Conservation (phyloP, 2,329 filamentous ascomycete genomes). For the Venturiaceae sp. region DNA sequence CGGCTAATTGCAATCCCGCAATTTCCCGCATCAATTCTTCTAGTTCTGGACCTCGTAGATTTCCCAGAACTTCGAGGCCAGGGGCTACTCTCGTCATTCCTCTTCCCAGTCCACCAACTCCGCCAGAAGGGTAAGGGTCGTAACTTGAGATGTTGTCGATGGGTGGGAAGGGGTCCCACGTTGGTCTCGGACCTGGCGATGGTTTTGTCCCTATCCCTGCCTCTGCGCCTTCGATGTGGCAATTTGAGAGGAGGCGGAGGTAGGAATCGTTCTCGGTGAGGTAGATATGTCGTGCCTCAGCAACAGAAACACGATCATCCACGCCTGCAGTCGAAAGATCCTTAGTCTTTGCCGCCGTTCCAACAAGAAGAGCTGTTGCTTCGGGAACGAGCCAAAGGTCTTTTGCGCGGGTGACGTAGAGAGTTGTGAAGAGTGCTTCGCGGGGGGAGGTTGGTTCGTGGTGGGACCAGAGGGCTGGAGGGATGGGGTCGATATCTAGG, state of each 20-base stretch:
- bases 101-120: background rate
- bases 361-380: conserved; percentile 56
- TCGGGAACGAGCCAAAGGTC: conserved; percentile 80
- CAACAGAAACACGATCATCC: conserved; percentile 23
- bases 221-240: background rate
- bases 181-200: background rate
- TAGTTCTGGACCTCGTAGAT: background rate
- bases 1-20: background rate
- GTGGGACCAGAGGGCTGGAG: conserved; percentile 53
- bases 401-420: conserved; percentile 69
- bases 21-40: background rate
- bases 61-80: background rate
- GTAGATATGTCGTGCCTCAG: conserved; percentile 66
- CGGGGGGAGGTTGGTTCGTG: conserved; percentile 20
- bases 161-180: conserved; percentile 4
- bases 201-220: background rate
- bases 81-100: background rate
- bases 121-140: background rate
- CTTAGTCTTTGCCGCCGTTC: conserved; percentile 46
- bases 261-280: conserved; percentile 53
- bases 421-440: conserved; percentile 59
- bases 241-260: background rate
- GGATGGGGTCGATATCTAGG: conserved; percentile 64
- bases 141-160: background rate
- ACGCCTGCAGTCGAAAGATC: conserved; percentile 22